Evolutionary conservation across 129 eudicot genomes (phyloP).

Genomic region (Erigeron canadensis): DNA sequence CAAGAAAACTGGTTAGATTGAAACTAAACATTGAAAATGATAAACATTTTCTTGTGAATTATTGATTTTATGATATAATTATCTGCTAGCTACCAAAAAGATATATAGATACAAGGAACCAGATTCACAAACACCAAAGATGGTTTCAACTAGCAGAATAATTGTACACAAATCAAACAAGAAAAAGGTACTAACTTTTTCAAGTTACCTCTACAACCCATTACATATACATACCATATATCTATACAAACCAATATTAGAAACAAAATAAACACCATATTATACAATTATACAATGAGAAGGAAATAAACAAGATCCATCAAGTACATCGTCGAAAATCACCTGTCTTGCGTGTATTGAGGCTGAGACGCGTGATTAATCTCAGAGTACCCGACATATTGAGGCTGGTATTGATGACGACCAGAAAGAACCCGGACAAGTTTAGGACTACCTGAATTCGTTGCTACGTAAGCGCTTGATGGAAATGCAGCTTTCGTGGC

Average conservation of each 20-base stretch:
- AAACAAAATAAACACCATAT: constrained; percentile 27
- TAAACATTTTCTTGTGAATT: too few relatives aligned
- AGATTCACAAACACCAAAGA: neutral
- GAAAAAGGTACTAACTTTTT: constrained; percentile 19
- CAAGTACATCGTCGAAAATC: constrained; percentile 3
- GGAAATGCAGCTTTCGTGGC: constrained; percentile 50
- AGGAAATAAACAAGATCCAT: constrained; percentile 28
- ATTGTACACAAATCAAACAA: constrained; percentile 14
- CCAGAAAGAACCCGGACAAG: constrained; percentile 44
- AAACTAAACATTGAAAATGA: too few relatives aligned
- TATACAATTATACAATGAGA: constrained; percentile 10
- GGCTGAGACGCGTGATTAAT: constrained; percentile 61
- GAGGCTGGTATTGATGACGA: constrained; percentile 45
- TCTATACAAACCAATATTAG: constrained; percentile 36
- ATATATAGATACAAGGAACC: too few relatives aligned
- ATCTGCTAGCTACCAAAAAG: too few relatives aligned
- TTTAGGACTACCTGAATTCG: constrained; percentile 39
- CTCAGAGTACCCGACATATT: constrained; percentile 52
- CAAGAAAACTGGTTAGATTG: too few relatives aligned
- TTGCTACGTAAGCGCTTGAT: constrained; percentile 47
- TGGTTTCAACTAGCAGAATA: neutral
- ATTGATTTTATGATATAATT: too few relatives aligned
- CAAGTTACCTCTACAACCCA: constrained; percentile 37
- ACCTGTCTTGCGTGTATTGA: constrained; percentile 36
- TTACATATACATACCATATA: constrained; percentile 39